These are phyloP conservation scores for Pseudocercospora cruenta DNA, from an alignment of 2,329 filamentous ascomycete species.

Conservation along the genomic window DNA sequence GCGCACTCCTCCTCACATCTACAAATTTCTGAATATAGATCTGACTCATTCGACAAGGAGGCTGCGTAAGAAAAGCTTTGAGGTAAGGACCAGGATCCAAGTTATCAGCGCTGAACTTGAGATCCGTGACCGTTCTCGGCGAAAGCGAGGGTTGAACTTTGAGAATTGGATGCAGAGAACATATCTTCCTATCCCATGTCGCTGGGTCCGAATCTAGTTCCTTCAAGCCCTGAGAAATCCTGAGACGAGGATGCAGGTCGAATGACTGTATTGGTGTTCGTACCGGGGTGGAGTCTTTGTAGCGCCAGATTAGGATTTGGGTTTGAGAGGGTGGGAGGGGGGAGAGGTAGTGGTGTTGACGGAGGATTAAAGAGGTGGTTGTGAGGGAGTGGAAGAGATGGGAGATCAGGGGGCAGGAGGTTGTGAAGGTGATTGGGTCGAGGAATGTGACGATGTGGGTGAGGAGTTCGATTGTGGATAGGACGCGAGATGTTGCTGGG, in stretches of 20 bases:
- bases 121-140: not conserved
- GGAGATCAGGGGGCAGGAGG: not conserved
- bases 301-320: not conserved
- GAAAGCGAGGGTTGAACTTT: not conserved
- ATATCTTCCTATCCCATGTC: not conserved
- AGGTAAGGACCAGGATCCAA: not conserved
- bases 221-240: not conserved
- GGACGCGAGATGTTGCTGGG: not conserved
- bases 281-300: not conserved
- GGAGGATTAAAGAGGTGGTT: not conserved
- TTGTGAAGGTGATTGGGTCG: not conserved
- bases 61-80: not conserved
- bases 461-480: not conserved
- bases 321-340: not conserved
- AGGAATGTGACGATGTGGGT: not conserved
- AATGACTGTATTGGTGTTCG: not conserved
- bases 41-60: not conserved
- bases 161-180: not conserved
- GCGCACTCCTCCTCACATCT: not conserved
- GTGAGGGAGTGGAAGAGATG: not conserved
- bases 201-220: not conserved
- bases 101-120: not conserved
- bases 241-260: not conserved
- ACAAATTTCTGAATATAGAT: not conserved
- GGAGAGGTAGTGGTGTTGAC: not conserved